These are phyloP conservation scores for Hymenoscyphus fraxineus DNA, from an alignment of 2,329 filamentous ascomycete species.

Conservation along the genomic window DNA sequence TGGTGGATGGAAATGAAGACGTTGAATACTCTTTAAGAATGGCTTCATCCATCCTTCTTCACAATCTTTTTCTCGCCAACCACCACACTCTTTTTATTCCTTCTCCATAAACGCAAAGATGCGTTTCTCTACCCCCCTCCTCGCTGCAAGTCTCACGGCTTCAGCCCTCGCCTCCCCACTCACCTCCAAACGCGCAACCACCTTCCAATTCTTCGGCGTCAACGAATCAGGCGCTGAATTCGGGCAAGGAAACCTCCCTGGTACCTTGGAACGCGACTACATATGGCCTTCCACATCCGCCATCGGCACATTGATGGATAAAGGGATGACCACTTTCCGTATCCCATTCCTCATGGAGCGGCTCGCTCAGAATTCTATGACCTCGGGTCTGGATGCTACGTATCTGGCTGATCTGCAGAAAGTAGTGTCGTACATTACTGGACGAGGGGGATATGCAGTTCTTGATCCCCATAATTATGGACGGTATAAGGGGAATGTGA, in stretches of 20 bases:
- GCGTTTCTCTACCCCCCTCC: background rate
- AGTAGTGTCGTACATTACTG: background rate
- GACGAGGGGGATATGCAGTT: slow-evolving; percentile 43
- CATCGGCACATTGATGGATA: background rate
- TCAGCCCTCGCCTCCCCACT: background rate
- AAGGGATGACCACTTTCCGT: slow-evolving; percentile 1
- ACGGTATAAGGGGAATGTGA: slow-evolving; percentile 42
- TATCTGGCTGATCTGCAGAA: background rate
- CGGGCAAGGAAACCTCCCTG: slow-evolving; percentile 52
- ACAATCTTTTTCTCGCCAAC: background rate
- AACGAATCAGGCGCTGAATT: slow-evolving; percentile 59
- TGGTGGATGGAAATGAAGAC: background rate
- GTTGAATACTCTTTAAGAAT: background rate
- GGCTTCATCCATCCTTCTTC: background rate
- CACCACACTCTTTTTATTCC: background rate
- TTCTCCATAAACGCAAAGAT: background rate
- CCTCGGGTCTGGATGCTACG: slow-evolving; percentile 39
- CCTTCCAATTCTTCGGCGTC: slow-evolving; percentile 19
- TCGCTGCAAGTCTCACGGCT: background rate
- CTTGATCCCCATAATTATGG: slow-evolving; percentile 49
- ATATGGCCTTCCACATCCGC: slow-evolving; percentile 46
- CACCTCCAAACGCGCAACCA: slow-evolving; percentile 6
- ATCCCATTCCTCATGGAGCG: slow-evolving; percentile 42
- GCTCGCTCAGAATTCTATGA: slow-evolving; percentile 46
- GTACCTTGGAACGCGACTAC: slow-evolving; percentile 48